A percentile compares a stretch with the other conserved stretches of the same genome.
phyloP scores from a whole-genome alignment of 345 rosid genomes.

The Pugionium dolabratum region DNA sequence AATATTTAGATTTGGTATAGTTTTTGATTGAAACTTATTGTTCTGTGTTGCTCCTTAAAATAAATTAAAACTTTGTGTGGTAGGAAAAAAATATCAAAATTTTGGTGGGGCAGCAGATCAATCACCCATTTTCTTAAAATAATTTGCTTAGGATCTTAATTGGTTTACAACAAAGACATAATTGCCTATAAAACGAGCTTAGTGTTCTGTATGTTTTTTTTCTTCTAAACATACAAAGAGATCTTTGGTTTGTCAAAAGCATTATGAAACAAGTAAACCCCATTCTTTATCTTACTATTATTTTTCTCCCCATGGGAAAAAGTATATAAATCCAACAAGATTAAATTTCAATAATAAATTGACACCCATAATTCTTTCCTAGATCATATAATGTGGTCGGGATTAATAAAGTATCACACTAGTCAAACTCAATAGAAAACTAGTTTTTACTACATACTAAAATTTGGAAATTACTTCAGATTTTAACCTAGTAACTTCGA shows the following conservation, averaged over 20 bases:
- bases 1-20: too few species aligned
- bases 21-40: too few species aligned
- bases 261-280: slow-evolving; percentile 30
- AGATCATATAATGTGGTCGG: slow-evolving; percentile 29
- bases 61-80: too few species aligned
- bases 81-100: too few species aligned
- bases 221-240: not conserved
- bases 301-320: not conserved
- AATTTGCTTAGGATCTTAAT: not conserved
- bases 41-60: too few species aligned
- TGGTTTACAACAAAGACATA: not conserved
- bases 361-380: slow-evolving; percentile 9
- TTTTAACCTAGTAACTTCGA: not conserved
- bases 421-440: slow-evolving; percentile 3
- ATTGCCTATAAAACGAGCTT: not conserved
- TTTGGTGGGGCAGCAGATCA: too few species aligned
- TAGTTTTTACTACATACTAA: not conserved
- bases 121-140: not conserved
- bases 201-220: not conserved
- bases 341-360: slow-evolving; percentile 18
- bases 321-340: not conserved
- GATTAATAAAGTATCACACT: slow-evolving; percentile 3
- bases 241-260: slow-evolving; percentile 24
- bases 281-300: slow-evolving; percentile 3
- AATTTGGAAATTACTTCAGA: not conserved